A percentile compares a stretch with the other conserved stretches of the same genome.
phyloP scores from a whole-genome alignment of 805 yeast genomes.

The Saturnispora zaruensis region DNA sequence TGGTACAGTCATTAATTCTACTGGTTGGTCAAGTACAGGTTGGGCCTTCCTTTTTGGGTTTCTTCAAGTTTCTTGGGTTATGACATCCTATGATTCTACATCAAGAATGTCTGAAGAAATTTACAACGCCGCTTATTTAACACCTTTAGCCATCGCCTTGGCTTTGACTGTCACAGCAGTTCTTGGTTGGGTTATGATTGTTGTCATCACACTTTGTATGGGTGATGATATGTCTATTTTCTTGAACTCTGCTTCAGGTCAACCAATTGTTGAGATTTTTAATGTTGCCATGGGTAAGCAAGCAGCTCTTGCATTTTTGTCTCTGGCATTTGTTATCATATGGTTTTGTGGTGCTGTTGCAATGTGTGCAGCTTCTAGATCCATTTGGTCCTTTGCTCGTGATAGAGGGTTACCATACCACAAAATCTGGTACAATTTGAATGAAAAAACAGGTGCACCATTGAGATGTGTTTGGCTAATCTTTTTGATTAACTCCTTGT shows the following conservation, averaged over 20 bases:
- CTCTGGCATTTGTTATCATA: slow-evolving; percentile 40
- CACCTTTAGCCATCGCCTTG: slow-evolving; percentile 52
- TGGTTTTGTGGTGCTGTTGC: slow-evolving; percentile 48
- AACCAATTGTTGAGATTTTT: slow-evolving; percentile 45
- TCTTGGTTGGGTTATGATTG: slow-evolving; percentile 41
- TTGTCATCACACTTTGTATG: slow-evolving; percentile 40
- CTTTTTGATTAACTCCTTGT: slow-evolving; percentile 33
- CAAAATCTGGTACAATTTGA: slow-evolving; percentile 34
- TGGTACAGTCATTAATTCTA: slow-evolving; percentile 35
- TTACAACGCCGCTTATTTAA: slow-evolving; percentile 42
- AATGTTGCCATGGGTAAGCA: slow-evolving; percentile 42
- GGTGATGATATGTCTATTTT: slow-evolving; percentile 31
- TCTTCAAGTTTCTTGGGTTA: slow-evolving; percentile 52
- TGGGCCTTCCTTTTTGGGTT: slow-evolving; percentile 52
- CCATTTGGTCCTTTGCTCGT: slow-evolving; percentile 49
- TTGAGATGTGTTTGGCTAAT: slow-evolving; percentile 38
- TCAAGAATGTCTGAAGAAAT: slow-evolving; percentile 51
- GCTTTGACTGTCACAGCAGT: slow-evolving; percentile 43
- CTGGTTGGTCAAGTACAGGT: slow-evolving; percentile 45
- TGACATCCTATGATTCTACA: slow-evolving; percentile 49
- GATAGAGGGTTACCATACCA: slow-evolving; percentile 45
- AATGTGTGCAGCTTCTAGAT: slow-evolving; percentile 41
- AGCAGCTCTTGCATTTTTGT: slow-evolving; percentile 45
- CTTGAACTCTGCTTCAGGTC: slow-evolving; percentile 33
- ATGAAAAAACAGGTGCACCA: slow-evolving; percentile 35